Conservation (phyloP, 169 alveolate genomes). For the Perkinsus marinus region DNA sequence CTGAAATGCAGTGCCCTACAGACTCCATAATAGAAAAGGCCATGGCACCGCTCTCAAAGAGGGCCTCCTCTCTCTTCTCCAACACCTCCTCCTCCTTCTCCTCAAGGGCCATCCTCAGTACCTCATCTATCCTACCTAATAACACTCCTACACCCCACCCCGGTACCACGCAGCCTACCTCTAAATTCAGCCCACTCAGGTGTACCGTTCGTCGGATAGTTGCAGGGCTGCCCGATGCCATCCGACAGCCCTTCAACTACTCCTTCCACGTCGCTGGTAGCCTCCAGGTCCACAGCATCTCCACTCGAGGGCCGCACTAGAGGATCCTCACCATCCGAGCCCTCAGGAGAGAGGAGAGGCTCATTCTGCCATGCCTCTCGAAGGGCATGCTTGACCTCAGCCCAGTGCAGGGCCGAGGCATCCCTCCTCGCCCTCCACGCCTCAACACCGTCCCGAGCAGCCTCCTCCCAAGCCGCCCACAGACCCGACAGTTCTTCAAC, state of each 20-base stretch:
- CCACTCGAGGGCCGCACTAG: too few species aligned
- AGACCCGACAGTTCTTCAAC: background rate
- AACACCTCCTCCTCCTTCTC: background rate
- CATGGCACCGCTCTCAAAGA: too few species aligned
- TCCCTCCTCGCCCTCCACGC: background rate
- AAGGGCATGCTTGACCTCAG: background rate
- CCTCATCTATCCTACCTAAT: background rate
- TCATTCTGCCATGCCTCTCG: background rate
- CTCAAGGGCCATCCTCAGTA: background rate
- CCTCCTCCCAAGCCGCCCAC: background rate
- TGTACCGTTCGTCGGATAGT: background rate
- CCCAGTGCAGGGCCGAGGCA: background rate
- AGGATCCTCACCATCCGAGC: background rate
- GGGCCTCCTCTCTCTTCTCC: background rate
- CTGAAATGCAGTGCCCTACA: too few species aligned
- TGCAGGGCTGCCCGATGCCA: background rate
- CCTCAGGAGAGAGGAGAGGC: background rate
- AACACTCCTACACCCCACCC: background rate
- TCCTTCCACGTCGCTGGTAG: background rate
- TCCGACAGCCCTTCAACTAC: too few species aligned
- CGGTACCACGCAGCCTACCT: background rate
- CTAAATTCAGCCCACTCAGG: background rate
- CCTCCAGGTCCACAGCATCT: background rate
- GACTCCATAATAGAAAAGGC: too few species aligned
- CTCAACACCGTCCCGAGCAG: background rate